A percentile compares a stretch with the other conserved stretches of the same genome.
These are phyloP conservation scores for Solanum hybrid DNA, from an alignment of 305 asterid species.

Conservation along the genomic window DNA sequence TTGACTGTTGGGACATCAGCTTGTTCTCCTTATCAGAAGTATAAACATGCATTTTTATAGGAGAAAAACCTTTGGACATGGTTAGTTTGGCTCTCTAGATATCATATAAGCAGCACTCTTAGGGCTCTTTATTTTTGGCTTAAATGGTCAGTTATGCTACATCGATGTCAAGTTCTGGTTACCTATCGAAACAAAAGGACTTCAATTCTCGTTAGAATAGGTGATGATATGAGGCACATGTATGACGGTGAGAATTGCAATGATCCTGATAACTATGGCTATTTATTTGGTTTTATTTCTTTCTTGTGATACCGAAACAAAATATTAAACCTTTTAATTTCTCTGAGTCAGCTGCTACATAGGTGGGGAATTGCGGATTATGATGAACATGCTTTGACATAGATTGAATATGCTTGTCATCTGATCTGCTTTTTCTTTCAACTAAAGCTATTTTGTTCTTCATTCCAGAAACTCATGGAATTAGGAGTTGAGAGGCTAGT, in stretches of 20 bases:
- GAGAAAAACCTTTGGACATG: background rate
- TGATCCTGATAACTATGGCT: background rate
- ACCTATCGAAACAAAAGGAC: background rate
- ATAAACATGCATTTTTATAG: background rate
- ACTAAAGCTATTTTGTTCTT: background rate
- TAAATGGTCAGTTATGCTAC: background rate
- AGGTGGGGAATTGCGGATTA: background rate
- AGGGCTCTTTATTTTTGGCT: background rate
- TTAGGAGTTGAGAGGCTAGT: conserved; percentile 87
- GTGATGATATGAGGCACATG: background rate
- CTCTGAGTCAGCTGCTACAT: background rate
- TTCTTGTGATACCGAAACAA: background rate
- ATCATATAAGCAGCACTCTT: background rate
- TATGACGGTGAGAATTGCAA: background rate
- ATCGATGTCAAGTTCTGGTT: background rate
- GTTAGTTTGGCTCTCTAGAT: background rate
- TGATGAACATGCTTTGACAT: background rate
- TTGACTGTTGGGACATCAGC: background rate
- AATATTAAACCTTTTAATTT: background rate
- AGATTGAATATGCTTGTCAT: background rate
- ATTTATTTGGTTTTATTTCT: background rate
- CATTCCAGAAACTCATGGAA: conserved; percentile 52
- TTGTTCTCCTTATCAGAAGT: background rate
- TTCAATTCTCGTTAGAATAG: background rate
- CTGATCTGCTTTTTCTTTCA: background rate